Conservation (phyloP, 116 monocot species). For the Cymodocea nodosa region DNA sequence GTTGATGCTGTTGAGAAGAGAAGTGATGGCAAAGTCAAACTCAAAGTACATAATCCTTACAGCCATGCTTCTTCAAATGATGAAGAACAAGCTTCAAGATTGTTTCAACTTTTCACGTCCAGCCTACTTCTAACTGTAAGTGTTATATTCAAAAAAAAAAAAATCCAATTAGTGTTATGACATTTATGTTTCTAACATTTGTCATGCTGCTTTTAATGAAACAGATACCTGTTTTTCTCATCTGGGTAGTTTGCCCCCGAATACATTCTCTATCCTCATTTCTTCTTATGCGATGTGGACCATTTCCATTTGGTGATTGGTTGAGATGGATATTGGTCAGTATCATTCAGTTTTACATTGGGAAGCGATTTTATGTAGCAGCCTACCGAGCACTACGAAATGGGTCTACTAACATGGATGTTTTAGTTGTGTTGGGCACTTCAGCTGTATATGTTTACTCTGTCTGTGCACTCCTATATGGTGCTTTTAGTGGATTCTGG, state of each 20-base stretch:
- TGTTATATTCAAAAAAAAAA: constrained; percentile 9
- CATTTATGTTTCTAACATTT: constrained; percentile 1
- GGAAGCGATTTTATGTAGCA: constrained; percentile 68
- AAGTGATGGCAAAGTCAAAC: constrained; percentile 44
- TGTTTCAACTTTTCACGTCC: constrained; percentile 64
- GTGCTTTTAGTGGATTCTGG: no score
- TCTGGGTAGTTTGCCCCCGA: constrained; percentile 37
- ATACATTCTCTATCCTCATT: constrained; percentile 34
- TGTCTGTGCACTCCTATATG: constrained; percentile 47
- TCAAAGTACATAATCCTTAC: constrained; percentile 50
- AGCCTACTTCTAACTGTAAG: constrained; percentile 82
- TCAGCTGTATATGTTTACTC: constrained; percentile 85
- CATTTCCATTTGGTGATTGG: constrained; percentile 53
- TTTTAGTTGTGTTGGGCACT: constrained; percentile 77
- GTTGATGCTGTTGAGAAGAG: constrained; percentile 53
- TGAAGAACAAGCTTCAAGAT: constrained; percentile 58
- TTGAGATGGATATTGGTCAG: constrained; percentile 55
- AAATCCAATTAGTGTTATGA: neutral
- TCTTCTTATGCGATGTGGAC: constrained; percentile 44
- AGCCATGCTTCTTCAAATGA: constrained; percentile 33
- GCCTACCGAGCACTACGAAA: constrained; percentile 67
- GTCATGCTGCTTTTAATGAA: neutral
- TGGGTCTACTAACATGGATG: constrained; percentile 84
- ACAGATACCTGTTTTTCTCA: constrained; percentile 82
- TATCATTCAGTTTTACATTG: constrained; percentile 77